A percentile compares a stretch with the other conserved stretches of the same genome.
Conservation (phyloP, 805 yeast genomes). For the Nakazawaea molendinolei region DNA sequence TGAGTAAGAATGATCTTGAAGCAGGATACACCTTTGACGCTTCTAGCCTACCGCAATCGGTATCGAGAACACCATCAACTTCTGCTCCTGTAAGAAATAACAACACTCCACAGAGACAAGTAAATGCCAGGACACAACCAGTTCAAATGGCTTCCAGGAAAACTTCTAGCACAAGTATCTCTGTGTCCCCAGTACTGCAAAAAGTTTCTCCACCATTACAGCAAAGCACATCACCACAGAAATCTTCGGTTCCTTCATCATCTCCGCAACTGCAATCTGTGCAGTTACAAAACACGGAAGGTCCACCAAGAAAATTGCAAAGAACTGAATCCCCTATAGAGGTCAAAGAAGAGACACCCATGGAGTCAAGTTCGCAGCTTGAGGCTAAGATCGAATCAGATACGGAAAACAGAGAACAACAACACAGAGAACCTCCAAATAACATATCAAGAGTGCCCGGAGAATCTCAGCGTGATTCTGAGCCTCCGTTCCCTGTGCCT, state of each 20-base stretch:
- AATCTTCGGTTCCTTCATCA: not conserved
- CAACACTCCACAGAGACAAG: not conserved
- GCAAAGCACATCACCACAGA: not conserved
- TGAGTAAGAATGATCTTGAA: constrained; percentile 46
- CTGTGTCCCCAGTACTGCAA: not conserved
- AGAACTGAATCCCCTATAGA: too few relatives aligned
- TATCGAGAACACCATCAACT: constrained; percentile 16
- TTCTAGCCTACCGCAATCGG: constrained; percentile 23
- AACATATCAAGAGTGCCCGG: too few relatives aligned
- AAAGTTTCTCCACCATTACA: constrained; percentile 4
- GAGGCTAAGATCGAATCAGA: too few relatives aligned
- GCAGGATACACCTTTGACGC: constrained; percentile 35
- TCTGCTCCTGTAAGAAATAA: constrained; percentile 9
- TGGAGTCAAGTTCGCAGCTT: too few relatives aligned
- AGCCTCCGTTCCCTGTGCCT: constrained; percentile 7
- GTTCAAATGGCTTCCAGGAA: not conserved
- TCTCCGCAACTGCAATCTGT: too few relatives aligned
- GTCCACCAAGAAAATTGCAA: too few relatives aligned
- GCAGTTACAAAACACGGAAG: too few relatives aligned
- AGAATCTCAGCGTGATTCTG: too few relatives aligned
- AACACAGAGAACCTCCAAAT: too few relatives aligned
- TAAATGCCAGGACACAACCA: too few relatives aligned
- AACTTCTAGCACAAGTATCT: not conserved
- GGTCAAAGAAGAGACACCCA: too few relatives aligned
- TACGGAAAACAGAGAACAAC: too few relatives aligned